A percentile compares a stretch with the other conserved stretches of the same genome.
phyloP scores from a whole-genome alignment of 1,139 yeast genomes.

The Entelexis paramagnoliae region DNA sequence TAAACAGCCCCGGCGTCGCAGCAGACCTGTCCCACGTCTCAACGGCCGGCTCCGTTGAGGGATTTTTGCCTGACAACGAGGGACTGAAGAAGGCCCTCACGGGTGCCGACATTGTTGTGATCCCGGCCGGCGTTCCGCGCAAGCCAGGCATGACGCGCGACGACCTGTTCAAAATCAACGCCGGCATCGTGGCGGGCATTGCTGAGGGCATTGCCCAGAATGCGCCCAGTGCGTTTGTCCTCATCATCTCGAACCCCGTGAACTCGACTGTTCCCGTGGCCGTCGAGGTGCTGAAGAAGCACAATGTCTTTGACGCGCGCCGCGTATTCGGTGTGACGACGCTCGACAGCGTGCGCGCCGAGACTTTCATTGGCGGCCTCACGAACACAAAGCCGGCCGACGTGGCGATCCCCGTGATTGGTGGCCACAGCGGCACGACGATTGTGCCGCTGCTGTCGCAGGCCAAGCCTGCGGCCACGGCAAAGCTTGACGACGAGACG shows the following conservation, averaged over 20 bases:
- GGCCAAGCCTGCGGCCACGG: slow-evolving; percentile 37
- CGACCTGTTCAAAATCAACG: slow-evolving; percentile 86
- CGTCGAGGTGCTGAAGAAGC: slow-evolving; percentile 69
- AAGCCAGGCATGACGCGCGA: slow-evolving; percentile 99
- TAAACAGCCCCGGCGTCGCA: slow-evolving; percentile 85
- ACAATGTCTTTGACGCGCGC: slow-evolving; percentile 66
- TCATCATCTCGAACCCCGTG: slow-evolving; percentile 87
- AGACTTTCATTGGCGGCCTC: slow-evolving; percentile 52
- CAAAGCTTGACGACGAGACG: slow-evolving; percentile 42
- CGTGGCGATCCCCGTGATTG: slow-evolving; percentile 72
- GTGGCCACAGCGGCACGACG: slow-evolving; percentile 95
- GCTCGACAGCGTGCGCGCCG: slow-evolving; percentile 80
- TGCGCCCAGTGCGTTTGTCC: slow-evolving; percentile 65
- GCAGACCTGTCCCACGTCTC: slow-evolving; percentile 86
- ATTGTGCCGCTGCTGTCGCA: slow-evolving; percentile 78
- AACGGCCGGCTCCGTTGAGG: slow-evolving; percentile 61
- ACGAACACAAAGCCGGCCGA: slow-evolving; percentile 40
- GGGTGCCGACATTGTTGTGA: slow-evolving; percentile 67
- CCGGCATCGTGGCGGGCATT: slow-evolving; percentile 75
- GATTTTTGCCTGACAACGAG: slow-evolving; percentile 55
- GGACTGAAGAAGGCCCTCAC: slow-evolving; percentile 51
- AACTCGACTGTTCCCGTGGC: slow-evolving; percentile 93
- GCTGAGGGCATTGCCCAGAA: slow-evolving; percentile 67
- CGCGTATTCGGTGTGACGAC: slow-evolving; percentile 88
- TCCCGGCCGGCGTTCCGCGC: slow-evolving; percentile 96